Evolutionary conservation across 2,329 filamentous ascomycete genomes (phyloP), one percentile per base, ranked within the genome.

Genomic region (Ascochyta rabiei): DNA sequence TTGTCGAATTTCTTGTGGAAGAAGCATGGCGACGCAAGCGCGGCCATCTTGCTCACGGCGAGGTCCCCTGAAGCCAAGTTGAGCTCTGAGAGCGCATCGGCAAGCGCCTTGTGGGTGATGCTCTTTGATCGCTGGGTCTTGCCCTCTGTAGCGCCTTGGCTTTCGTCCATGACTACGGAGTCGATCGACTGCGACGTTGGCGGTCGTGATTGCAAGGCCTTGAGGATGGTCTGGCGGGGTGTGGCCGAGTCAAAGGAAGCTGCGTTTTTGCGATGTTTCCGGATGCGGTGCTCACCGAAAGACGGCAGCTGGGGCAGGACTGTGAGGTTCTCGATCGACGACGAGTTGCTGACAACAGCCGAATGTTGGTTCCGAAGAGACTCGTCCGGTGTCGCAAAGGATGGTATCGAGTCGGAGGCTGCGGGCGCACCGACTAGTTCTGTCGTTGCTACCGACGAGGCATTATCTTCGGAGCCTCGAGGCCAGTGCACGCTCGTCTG

Each of bases 1-100:
- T 96, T 92, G 67, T 97, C 95, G 71, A 99, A 99, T 59, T 93
- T 87, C 77, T 96, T 90, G 78, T 99, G 95, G 79, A 96, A 98
- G 79, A 96, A 99, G 79, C 95, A 99, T 13, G 95, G 95, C 39
- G 93, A 97, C 66, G 93, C 89, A 48, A 98, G 80, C 9, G 89
- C 83, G 10, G 88, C 84, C 63, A 93, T 82, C 59, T 71, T 76
- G 61, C 66, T 75, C 16, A 76, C 48, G 45, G 71, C 64, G 19
- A 66, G 77, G 70, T 66, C 80, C 61, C 60, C 69, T 68, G 83
- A 71, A 65, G 74, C 63, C 30, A 80, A 56, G 52, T 81, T 80
- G 34, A 86, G 72, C 57, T 79, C 81, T 16, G 82, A 80, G 24
- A 85, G 73, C n/a, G 82, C 82, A 7, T 81, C 77, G 7, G 86